Percentiles rank a stretch among this genome's conserved stretches.
These are phyloP conservation scores for Ailanthus altissimus DNA, from an alignment of 345 rosid genomes.

Conservation along the genomic window DNA sequence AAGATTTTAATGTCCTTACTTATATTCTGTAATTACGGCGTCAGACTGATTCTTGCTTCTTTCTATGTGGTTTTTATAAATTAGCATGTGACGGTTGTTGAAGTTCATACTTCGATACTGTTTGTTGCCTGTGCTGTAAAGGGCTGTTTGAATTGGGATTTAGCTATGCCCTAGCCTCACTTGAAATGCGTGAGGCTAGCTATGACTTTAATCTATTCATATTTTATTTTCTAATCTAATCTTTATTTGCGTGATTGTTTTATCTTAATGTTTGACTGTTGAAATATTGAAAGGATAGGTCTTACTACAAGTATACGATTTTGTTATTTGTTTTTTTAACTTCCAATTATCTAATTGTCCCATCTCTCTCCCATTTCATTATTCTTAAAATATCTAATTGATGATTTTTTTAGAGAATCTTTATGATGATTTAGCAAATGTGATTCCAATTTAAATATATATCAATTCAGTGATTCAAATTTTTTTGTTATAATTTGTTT, in stretches of 20 bases:
- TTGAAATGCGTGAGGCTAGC: slow-evolving; percentile 28
- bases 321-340: background rate
- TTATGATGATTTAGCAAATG: too few species aligned
- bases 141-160: background rate
- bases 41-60: background rate
- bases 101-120: background rate
- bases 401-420: too few species aligned
- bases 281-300: background rate
- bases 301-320: background rate
- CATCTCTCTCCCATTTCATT: too few species aligned
- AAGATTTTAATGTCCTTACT: background rate
- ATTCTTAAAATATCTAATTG: too few species aligned
- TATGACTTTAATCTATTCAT: background rate
- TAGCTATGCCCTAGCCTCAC: background rate
- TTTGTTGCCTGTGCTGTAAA: slow-evolving; percentile 9
- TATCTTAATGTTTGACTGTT: slow-evolving; percentile 13
- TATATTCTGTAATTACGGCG: background rate
- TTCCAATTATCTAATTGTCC: background rate
- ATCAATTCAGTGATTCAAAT: too few species aligned
- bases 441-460: too few species aligned
- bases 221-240: background rate
- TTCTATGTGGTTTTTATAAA: background rate
- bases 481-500: too few species aligned
- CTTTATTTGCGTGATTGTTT: background rate
- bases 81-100: slow-evolving; percentile 25